These are phyloP conservation scores for Candida albicans DNA, from an alignment of 1,139 yeast species.

Conservation along the genomic window DNA sequence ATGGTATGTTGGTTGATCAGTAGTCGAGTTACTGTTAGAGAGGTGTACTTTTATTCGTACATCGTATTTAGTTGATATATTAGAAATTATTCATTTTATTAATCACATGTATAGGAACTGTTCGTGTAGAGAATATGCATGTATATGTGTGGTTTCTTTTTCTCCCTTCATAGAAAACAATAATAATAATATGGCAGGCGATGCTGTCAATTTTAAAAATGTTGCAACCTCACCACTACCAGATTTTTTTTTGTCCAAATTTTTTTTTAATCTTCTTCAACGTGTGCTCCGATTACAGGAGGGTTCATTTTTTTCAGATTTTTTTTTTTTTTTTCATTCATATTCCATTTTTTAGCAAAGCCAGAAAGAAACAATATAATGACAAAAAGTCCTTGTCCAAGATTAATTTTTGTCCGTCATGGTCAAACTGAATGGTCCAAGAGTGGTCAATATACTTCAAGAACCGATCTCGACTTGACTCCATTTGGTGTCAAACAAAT, in stretches of 20 bases:
- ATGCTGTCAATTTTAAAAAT: neutral
- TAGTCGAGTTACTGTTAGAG: neutral
- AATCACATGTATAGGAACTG: too few relatives aligned
- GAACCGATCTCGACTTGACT: constrained; percentile 79
- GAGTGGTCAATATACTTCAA: constrained; percentile 86
- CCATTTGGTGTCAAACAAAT: constrained; percentile 76
- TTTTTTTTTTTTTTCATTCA: neutral
- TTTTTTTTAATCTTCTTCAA: neutral
- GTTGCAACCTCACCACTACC: too few relatives aligned
- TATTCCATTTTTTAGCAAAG: neutral
- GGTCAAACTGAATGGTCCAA: constrained; percentile 97
- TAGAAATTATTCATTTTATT: too few relatives aligned
- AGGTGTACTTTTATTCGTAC: too few relatives aligned
- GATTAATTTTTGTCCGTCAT: constrained; percentile 79
- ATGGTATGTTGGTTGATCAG: constrained; percentile 15
- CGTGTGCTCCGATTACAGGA: too few relatives aligned
- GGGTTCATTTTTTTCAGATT: neutral
- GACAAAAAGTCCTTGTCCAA: constrained; percentile 52
- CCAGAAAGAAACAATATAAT: constrained; percentile 5
- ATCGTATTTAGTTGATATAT: too few relatives aligned
- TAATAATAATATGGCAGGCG: neutral
- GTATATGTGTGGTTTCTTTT: neutral
- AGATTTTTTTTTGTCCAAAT: neutral
- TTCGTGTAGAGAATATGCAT: neutral
- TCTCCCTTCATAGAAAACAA: neutral